phyloP scores from a whole-genome alignment of 169 alveolate species.

The Babesia microti region DNA sequence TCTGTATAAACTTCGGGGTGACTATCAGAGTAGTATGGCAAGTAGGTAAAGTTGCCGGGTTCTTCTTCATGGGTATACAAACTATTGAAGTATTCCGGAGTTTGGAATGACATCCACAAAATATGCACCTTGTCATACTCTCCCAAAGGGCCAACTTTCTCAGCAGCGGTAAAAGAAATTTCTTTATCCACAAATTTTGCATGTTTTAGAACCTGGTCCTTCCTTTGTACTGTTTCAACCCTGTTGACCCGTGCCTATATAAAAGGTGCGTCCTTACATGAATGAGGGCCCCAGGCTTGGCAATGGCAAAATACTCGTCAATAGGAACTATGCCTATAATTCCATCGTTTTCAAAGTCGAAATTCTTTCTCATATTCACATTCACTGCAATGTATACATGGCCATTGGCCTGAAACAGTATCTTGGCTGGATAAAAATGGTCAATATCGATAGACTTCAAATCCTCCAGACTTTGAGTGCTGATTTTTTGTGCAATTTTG shows the following conservation, averaged over 20 bases:
- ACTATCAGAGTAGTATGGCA: no score
- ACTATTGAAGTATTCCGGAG: no score
- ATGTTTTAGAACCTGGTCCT: conserved; percentile 5
- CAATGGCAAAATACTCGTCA: not conserved
- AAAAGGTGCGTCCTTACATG: not conserved
- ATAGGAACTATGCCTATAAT: conserved; percentile 37
- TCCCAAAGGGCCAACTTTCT: no score
- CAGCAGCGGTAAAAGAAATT: no score
- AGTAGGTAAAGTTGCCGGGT: no score
- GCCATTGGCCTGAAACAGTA: conserved; percentile 37
- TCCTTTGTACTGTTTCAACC: not conserved
- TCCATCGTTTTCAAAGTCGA: conserved; percentile 26
- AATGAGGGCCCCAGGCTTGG: conserved; percentile 6
- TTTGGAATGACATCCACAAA: no score
- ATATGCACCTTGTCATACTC: no score
- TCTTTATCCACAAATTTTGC: conserved; percentile 5
- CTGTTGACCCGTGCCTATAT: not conserved
- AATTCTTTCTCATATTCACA: conserved; percentile 9
- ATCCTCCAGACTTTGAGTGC: conserved; percentile 14
- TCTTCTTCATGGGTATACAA: no score
- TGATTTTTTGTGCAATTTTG: not conserved
- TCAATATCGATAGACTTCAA: conserved; percentile 11
- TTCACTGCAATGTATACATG: conserved; percentile 33
- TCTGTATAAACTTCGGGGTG: no score
- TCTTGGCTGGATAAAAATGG: conserved; percentile 22